Percentiles rank a stretch among this genome's conserved stretches.
phyloP scores from a whole-genome alignment of 306 rosid species.

The Rubus parviflorus region DNA sequence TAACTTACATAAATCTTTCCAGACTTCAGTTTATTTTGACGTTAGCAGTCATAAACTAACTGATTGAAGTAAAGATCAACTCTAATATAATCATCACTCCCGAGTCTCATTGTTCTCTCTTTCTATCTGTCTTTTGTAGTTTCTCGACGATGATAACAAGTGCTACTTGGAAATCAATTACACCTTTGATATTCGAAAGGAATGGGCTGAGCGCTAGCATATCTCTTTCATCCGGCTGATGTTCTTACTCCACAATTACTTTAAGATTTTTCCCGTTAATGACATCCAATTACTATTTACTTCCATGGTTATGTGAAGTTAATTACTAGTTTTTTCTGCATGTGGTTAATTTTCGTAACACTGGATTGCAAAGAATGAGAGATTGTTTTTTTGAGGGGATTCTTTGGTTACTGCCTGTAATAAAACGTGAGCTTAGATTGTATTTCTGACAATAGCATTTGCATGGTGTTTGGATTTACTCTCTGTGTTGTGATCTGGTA shows the following conservation, averaged over 20 bases:
- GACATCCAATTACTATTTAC: constrained; percentile 10
- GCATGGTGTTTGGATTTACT: not conserved
- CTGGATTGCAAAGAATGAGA: constrained; percentile 25
- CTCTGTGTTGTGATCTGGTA: not conserved
- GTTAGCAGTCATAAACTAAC: not conserved
- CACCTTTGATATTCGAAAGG: constrained; percentile 50
- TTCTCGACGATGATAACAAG: constrained; percentile 55
- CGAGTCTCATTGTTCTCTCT: constrained; percentile 15
- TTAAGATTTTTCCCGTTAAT: constrained; percentile 15
- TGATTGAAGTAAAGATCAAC: not conserved
- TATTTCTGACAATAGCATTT: constrained; percentile 1
- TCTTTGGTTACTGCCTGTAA: constrained; percentile 32
- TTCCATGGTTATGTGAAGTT: constrained; percentile 32
- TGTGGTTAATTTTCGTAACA: constrained; percentile 14
- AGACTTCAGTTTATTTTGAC: not conserved
- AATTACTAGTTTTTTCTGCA: constrained; percentile 11
- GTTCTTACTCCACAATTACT: constrained; percentile 24
- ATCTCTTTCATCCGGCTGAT: constrained; percentile 20
- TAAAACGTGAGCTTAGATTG: constrained; percentile 20
- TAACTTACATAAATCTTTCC: not conserved
- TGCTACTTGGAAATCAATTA: constrained; percentile 57
- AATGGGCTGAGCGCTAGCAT: constrained; percentile 34
- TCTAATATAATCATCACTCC: not conserved
- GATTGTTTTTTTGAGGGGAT: constrained; percentile 8
- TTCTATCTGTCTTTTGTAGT: constrained; percentile 28